A percentile compares a stretch with the other conserved stretches of the same genome.
These are phyloP conservation scores for Tricholomella constricta DNA, from an alignment of 768 basidiomycete species.

Conservation along the genomic window DNA sequence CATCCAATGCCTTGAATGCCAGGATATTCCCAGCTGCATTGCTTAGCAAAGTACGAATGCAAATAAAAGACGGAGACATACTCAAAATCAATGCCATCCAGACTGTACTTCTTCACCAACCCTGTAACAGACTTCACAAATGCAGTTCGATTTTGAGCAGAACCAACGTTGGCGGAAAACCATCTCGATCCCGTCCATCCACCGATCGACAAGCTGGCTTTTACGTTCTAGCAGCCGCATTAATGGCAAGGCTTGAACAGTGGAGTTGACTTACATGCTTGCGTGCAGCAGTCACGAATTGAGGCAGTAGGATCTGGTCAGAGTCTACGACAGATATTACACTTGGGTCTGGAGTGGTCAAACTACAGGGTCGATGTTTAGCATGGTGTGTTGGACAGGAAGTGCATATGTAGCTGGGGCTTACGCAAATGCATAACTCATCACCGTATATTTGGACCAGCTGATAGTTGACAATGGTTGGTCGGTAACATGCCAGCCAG, in stretches of 20 bases:
- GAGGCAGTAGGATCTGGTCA: conserved; percentile 48
- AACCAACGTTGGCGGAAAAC: conserved; percentile 62
- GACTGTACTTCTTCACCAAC: conserved; percentile 47
- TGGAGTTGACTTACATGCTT: conserved; percentile 39
- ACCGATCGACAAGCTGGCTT: conserved; percentile 61
- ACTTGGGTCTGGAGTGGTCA: conserved; percentile 41
- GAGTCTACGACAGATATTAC: conserved; percentile 38
- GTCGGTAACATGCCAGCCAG: conserved; percentile 45
- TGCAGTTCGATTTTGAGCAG: conserved; percentile 52
- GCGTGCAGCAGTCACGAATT: conserved; percentile 54
- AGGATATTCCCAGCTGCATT: conserved; percentile 84
- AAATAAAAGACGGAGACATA: conserved; percentile 32
- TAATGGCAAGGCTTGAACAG: conserved; percentile 21
- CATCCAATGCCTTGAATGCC: conserved; percentile 65
- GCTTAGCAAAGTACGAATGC: background rate
- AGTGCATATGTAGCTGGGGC: conserved; percentile 24
- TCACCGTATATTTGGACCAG: conserved; percentile 53
- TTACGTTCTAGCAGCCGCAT: conserved; percentile 43
- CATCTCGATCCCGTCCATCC: conserved; percentile 68
- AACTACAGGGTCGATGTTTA: conserved; percentile 21
- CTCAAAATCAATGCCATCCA: conserved; percentile 75
- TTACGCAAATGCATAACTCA: conserved; percentile 67
- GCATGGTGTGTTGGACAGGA: background rate
- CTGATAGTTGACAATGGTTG: conserved; percentile 45
- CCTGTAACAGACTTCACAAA: conserved; percentile 57